Conservation (phyloP, 208 protist species). For the Trypanosoma boissoni region DNA sequence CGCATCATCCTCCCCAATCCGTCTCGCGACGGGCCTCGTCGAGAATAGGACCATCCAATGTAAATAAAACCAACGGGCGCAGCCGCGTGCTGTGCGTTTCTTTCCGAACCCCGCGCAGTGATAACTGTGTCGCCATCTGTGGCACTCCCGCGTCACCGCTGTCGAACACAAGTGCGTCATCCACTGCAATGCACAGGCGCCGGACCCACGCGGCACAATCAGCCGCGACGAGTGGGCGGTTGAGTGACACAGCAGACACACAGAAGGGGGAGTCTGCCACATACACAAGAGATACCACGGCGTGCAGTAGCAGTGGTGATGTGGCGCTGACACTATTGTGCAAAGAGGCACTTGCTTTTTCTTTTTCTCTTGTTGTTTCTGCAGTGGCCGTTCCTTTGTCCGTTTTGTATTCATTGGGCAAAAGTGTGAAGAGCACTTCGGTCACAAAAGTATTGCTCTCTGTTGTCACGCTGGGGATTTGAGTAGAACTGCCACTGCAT, state of each 20-base stretch:
- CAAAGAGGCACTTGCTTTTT: no score
- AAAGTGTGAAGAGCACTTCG: conserved; percentile 10
- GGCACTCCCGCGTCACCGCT: conserved; percentile 44
- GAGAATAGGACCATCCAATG: conserved; percentile 38
- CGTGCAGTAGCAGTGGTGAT: conserved; percentile 37
- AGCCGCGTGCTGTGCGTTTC: conserved; percentile 29
- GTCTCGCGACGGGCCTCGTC: conserved; percentile 22
- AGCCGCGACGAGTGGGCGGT: conserved; percentile 35
- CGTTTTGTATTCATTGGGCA: conserved; percentile 8
- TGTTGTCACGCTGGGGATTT: conserved; percentile 32
- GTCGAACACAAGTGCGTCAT: conserved; percentile 61
- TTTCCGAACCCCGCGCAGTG: background rate
- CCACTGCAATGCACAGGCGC: conserved; percentile 44
- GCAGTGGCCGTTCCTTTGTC: conserved; percentile 4
- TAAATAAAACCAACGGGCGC: conserved; percentile 50
- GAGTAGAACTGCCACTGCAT: conserved; percentile 9
- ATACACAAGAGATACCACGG: conserved; percentile 47
- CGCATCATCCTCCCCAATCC: background rate
- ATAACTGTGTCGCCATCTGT: background rate
- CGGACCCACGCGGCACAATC: conserved; percentile 53
- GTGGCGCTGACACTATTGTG: no score
- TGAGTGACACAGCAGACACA: conserved; percentile 39
- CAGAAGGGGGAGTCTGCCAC: conserved; percentile 65
- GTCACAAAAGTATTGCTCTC: conserved; percentile 16
- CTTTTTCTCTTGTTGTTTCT: no score